Conservation (phyloP, 345 rosid species). For the Salix caprea region DNA sequence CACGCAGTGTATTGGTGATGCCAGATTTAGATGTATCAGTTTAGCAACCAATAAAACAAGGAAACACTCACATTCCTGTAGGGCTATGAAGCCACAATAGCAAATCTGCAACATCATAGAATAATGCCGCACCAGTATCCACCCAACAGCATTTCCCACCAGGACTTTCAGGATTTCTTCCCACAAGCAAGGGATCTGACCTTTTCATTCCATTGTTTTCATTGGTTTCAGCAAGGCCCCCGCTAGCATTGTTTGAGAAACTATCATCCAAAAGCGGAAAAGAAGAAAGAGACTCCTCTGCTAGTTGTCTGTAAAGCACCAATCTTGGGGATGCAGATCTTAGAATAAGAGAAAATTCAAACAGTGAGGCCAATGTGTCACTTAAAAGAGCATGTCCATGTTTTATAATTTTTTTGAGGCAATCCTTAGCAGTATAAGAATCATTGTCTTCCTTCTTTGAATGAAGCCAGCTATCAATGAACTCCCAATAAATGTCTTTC, state of each 20-base stretch:
- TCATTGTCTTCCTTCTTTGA: conserved; percentile 42
- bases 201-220: conserved; percentile 27
- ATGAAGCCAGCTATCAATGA: conserved; percentile 64
- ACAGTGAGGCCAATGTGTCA: conserved; percentile 57
- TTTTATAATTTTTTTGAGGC: conserved; percentile 54
- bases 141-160: conserved; percentile 89
- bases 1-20: background rate
- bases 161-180: conserved; percentile 46
- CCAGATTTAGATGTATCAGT: background rate
- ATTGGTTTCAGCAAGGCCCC: conserved; percentile 17
- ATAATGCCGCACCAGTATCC: conserved; percentile 72
- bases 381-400: conserved; percentile 49
- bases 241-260: conserved; percentile 19
- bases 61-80: conserved; percentile 43
- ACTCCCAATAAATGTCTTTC: conserved; percentile 82
- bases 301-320: conserved; percentile 83
- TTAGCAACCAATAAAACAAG: conserved; percentile 5
- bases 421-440: conserved; percentile 69
- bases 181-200: conserved; percentile 47
- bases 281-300: conserved; percentile 94
- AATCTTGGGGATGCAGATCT: conserved; percentile 89
- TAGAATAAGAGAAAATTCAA: conserved; percentile 73
- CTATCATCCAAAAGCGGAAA: conserved; percentile 61
- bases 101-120: conserved; percentile 67
- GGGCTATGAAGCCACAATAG: conserved; percentile 51